Conservation (phyloP, 2,329 filamentous ascomycete species). For the Colletotrichum sp. region DNA sequence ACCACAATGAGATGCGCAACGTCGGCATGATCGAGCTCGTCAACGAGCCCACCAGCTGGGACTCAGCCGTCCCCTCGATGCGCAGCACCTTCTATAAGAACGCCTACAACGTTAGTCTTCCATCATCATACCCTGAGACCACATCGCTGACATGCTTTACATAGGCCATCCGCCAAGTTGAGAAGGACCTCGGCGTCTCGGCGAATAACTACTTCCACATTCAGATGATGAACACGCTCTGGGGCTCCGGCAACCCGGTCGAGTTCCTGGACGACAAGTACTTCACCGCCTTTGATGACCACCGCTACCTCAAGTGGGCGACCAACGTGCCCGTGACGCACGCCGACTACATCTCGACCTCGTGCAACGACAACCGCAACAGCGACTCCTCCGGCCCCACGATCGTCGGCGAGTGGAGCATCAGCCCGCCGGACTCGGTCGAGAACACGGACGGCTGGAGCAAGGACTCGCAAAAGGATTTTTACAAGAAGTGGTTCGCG, state of each 20-base stretch:
- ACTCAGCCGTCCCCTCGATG: slow-evolving; percentile 35
- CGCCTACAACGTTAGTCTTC: slow-evolving; percentile 31
- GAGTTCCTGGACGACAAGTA: slow-evolving; percentile 45
- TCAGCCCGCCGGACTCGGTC: slow-evolving; percentile 54
- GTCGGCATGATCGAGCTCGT: slow-evolving; percentile 65
- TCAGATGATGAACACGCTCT: slow-evolving; percentile 52
- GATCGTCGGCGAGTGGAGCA: slow-evolving; percentile 64
- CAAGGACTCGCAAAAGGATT: slow-evolving; percentile 43
- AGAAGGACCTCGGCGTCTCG: slow-evolving; percentile 46
- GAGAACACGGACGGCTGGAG: slow-evolving; percentile 50
- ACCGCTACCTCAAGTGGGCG: slow-evolving; percentile 63
- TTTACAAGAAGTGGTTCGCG: slow-evolving; percentile 43
- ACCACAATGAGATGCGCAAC: slow-evolving; percentile 50
- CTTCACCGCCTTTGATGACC: slow-evolving; percentile 60
- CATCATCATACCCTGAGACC: background rate
- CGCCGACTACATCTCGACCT: slow-evolving; percentile 52
- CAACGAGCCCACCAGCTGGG: slow-evolving; percentile 57
- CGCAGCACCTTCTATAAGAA: slow-evolving; percentile 51
- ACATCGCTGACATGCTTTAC: background rate
- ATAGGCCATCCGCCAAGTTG: slow-evolving; percentile 52
- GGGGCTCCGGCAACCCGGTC: slow-evolving; percentile 61
- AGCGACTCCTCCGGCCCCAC: slow-evolving; percentile 44
- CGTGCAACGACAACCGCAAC: slow-evolving; percentile 52
- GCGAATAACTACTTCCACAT: slow-evolving; percentile 54
- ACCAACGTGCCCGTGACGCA: slow-evolving; percentile 44